Conservation (phyloP, 1,284 basidiomycete genomes). For the Melanopsichium pennsylvanicum region DNA sequence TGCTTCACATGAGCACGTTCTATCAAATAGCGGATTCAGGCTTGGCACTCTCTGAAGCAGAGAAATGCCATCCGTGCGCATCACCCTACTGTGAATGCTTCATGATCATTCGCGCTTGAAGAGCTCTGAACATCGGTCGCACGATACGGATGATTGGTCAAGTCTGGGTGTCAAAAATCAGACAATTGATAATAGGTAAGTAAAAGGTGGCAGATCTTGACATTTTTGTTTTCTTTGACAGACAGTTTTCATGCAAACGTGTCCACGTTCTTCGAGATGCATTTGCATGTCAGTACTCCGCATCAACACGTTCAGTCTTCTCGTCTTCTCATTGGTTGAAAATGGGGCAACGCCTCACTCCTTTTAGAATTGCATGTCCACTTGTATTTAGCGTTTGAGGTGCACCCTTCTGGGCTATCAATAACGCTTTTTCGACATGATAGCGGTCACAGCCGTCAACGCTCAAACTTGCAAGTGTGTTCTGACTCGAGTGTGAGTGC, state of each 20-base stretch:
- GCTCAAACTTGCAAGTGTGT: too few species aligned
- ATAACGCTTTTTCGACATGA: too few species aligned
- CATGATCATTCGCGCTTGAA: too few species aligned
- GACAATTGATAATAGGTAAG: not conserved
- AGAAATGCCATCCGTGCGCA: conserved; percentile 3
- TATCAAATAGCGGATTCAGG: not conserved
- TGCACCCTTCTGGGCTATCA: too few species aligned
- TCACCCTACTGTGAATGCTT: too few species aligned
- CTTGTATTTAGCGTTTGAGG: too few species aligned
- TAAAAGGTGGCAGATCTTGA: conserved; percentile 6
- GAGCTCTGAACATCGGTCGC: too few species aligned
- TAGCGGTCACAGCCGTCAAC: too few species aligned
- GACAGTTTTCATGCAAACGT: conserved; percentile 19
- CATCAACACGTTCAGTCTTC: conserved; percentile 16
- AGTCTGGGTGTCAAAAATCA: conserved; percentile 23
- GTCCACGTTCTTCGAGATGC: conserved; percentile 30
- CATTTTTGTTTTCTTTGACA: conserved; percentile 4
- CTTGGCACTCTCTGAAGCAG: not conserved
- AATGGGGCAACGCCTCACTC: too few species aligned
- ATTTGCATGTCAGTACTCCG: conserved; percentile 22
- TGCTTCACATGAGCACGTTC: conserved; percentile 1
- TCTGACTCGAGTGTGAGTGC: too few species aligned
- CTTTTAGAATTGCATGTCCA: too few species aligned
- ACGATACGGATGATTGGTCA: too few species aligned
- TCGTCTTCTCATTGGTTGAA: conserved; percentile 22